Conservation (phyloP, 495 filamentous ascomycete genomes). For the Aspergillus mulundensis region DNA sequence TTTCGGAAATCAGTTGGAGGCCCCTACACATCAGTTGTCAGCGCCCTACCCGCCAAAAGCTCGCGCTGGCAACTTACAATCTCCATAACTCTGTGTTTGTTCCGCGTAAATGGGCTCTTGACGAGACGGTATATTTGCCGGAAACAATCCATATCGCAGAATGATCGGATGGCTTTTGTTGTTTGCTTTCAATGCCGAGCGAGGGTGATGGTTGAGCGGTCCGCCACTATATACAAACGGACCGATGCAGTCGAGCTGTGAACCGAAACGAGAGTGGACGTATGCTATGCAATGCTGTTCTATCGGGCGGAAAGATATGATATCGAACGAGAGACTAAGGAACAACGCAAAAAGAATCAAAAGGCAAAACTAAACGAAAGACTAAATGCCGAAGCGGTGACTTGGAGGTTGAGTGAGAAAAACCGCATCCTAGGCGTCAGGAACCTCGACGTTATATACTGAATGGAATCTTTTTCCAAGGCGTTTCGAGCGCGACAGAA, state of each 20-base stretch:
- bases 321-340: constrained; percentile 25
- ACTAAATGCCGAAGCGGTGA: constrained; percentile 18
- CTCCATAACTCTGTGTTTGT: constrained; percentile 29
- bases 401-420: constrained; percentile 11
- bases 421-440: not conserved
- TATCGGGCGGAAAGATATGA: constrained; percentile 15
- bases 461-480: not conserved
- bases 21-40: constrained; percentile 24
- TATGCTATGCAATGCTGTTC: constrained; percentile 9
- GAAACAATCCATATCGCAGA: constrained; percentile 36
- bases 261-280: constrained; percentile 13
- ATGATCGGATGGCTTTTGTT: not conserved
- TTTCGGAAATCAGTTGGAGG: constrained; percentile 45
- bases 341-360: constrained; percentile 24
- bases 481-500: not conserved
- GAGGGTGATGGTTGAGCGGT: not conserved
- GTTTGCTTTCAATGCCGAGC: not conserved
- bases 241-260: constrained; percentile 10
- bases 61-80: constrained; percentile 29
- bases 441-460: constrained; percentile 11
- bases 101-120: constrained; percentile 34
- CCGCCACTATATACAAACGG: constrained; percentile 13
- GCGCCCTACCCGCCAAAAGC: not conserved
- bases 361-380: constrained; percentile 20
- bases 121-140: constrained; percentile 36